Base-by-base conservation (phyloP, 2,329 filamentous ascomycete species). In the Scedosporium minutisporum region DNA sequence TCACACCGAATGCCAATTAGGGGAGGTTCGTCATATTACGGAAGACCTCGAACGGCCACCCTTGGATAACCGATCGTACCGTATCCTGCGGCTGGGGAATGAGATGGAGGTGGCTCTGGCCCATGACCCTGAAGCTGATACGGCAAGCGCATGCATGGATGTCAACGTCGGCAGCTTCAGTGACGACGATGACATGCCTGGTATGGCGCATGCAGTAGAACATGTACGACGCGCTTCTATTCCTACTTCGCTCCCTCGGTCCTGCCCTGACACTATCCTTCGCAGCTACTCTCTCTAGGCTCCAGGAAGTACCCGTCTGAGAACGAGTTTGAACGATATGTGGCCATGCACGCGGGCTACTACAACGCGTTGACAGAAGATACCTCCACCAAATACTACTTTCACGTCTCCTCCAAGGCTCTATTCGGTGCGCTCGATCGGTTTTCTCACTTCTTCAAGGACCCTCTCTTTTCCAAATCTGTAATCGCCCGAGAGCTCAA, bases 381-480 rank as follows among this genome's bases (percentile, higher is more conserved):
- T 4, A 96, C 91, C 1, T 96, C 93, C 61, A 99, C 95, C 66
- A 97, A 97, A 77, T 99, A 96, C 78, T 97, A 90, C 76, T 99
- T 99, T 73, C 95, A 99, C 71, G 87, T 97, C 64, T 91, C 90
- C 21, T 91, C 92, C 38, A 91, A 90, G 60, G 83, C 88, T 12
- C 69, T 97, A 4, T 87, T 89, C 71, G 92, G 91, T 25, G 93
- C 89, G 3, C 80, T 97, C 60, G 93, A 97, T 73, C 87, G 92
- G 41, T 97, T 97, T 74, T 89, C 93, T 14, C 92, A 96, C 72
- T 97, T 97, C 76, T 97, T 97, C 74, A 87, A 96, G 66, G 84
- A 89, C 65, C 93, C 93, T 0, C 81, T 97, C 42, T 97, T 97
- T 73, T 81, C 96, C 9, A 86, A 88, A 62, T 91, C 87, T 66